Percentiles rank a stretch among this genome's conserved stretches.
phyloP scores from a whole-genome alignment of 306 rosid genomes.

The Quercus variabilis region DNA sequence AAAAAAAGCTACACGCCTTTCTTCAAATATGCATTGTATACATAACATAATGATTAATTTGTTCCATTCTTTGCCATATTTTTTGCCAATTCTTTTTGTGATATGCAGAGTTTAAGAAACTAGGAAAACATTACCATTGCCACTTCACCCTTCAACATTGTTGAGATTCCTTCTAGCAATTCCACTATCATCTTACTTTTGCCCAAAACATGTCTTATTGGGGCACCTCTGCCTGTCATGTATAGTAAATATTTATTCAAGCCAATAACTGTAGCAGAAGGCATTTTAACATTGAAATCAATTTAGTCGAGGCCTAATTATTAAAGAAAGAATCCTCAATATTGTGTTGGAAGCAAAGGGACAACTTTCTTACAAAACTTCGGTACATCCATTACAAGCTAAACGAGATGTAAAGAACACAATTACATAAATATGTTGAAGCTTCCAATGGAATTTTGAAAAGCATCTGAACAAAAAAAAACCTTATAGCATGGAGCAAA shows the following conservation, averaged over 20 bases:
- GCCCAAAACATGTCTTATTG: conserved; percentile 75
- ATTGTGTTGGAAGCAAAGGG: not conserved
- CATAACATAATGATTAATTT: not conserved
- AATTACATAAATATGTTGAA: not conserved
- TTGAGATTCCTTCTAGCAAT: conserved; percentile 89
- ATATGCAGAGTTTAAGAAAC: not conserved
- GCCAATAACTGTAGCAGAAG: conserved; percentile 19
- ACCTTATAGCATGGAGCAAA: not conserved
- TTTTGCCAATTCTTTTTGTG: not conserved
- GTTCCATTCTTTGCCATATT: not conserved
- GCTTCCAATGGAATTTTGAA: not conserved
- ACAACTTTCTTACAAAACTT: not conserved
- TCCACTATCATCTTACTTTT: conserved; percentile 89
- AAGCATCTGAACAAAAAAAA: not conserved
- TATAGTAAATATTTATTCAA: conserved; percentile 12
- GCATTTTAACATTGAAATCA: conserved; percentile 4
- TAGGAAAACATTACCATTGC: conserved; percentile 66
- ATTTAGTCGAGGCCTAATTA: not conserved
- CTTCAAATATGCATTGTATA: not conserved
- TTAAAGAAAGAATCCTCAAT: not conserved
- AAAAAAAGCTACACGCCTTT: not conserved
- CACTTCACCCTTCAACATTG: conserved; percentile 91
- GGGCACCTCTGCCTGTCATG: conserved; percentile 69
- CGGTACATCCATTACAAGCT: not conserved
- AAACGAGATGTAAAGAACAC: not conserved